Evolutionary conservation across 495 filamentous ascomycete species (phyloP).

Genomic region (Xylaria longipes): DNA sequence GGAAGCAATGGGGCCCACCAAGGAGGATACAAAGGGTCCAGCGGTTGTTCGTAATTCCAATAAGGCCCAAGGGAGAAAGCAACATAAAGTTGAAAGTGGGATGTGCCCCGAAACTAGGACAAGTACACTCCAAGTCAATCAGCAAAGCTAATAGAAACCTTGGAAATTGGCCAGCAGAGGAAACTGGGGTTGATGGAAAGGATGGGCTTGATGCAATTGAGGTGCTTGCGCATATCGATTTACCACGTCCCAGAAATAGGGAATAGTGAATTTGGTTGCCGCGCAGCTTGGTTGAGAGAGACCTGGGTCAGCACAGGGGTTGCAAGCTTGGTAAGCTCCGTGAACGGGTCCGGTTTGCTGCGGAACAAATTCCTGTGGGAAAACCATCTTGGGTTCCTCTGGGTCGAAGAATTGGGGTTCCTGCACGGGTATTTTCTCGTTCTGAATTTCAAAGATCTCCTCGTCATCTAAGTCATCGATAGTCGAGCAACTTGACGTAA

Average conservation of each 20-base stretch:
- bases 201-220: constrained; percentile 49
- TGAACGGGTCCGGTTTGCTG: constrained; percentile 38
- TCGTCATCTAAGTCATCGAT: constrained; percentile 53
- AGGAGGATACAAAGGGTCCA: constrained; percentile 23
- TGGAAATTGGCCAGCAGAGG: constrained; percentile 54
- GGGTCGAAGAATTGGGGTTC: constrained; percentile 51
- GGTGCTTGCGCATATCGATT: constrained; percentile 47
- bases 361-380: constrained; percentile 51
- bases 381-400: constrained; percentile 47
- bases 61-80: constrained; percentile 21
- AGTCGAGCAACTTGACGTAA: constrained; percentile 52
- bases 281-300: constrained; percentile 40
- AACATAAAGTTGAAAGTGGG: constrained; percentile 32
- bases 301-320: constrained; percentile 39
- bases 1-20: constrained; percentile 2
- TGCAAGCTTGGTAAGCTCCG: constrained; percentile 36
- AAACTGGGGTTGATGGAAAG: constrained; percentile 58
- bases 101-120: constrained; percentile 27
- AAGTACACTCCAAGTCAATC: not conserved
- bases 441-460: constrained; percentile 45
- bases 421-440: constrained; percentile 51
- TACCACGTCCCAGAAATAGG: constrained; percentile 53
- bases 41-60: constrained; percentile 4
- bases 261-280: constrained; percentile 49
- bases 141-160: constrained; percentile 54